Conservation (phyloP, 2,329 filamentous ascomycete genomes). For the Plectosphaerella plurivora region DNA sequence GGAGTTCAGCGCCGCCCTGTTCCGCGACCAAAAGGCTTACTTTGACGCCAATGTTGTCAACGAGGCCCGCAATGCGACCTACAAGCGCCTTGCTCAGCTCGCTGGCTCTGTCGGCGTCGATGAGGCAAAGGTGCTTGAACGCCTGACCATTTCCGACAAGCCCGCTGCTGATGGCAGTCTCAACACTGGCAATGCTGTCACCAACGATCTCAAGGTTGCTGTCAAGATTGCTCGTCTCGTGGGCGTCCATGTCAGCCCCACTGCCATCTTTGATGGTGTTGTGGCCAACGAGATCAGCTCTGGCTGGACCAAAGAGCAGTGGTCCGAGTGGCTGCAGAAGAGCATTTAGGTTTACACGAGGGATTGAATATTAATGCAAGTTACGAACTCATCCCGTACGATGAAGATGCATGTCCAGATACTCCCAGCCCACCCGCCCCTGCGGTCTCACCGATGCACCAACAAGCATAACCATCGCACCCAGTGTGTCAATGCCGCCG, state of each 20-base stretch:
- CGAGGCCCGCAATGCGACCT: constrained; percentile 81
- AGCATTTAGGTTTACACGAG: constrained; percentile 25
- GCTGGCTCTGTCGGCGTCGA: constrained; percentile 65
- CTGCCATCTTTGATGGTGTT: constrained; percentile 82
- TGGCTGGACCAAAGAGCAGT: constrained; percentile 74
- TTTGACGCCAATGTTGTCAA: constrained; percentile 83
- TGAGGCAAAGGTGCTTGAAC: constrained; percentile 61
- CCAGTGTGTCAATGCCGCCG: too few species aligned
- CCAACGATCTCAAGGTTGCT: constrained; percentile 77
- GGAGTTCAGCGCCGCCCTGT: constrained; percentile 67
- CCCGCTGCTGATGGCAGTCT: constrained; percentile 61
- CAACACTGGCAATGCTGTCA: constrained; percentile 79
- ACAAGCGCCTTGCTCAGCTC: constrained; percentile 72
- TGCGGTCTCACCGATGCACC: too few species aligned
- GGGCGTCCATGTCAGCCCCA: constrained; percentile 87
- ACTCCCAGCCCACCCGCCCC: too few species aligned
- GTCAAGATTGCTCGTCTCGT: constrained; percentile 75
- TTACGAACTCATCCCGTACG: not conserved
- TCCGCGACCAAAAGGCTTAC: constrained; percentile 64
- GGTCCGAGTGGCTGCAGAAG: constrained; percentile 75
- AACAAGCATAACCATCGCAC: too few species aligned
- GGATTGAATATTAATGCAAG: not conserved
- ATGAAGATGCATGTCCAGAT: not conserved
- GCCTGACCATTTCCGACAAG: constrained; percentile 67
- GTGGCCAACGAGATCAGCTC: constrained; percentile 76